Percentiles rank a stretch among this genome's conserved stretches.
Conservation (phyloP, 2,329 filamentous ascomycete species). For the Apiospora phragmitis region DNA sequence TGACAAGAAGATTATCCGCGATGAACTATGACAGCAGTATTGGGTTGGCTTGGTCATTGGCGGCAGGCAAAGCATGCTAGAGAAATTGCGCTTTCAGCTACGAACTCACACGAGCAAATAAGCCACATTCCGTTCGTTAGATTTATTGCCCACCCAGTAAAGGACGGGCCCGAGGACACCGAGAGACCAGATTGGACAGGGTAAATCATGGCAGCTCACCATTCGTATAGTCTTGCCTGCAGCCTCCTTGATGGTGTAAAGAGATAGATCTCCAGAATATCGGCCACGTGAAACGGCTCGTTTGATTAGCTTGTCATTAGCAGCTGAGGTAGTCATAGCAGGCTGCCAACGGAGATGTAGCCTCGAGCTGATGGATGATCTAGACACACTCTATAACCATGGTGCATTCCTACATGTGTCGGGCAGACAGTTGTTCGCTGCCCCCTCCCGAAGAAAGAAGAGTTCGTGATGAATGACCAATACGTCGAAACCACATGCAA, state of each 20-base stretch:
- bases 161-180: background rate
- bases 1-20: background rate
- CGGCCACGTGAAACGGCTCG: background rate
- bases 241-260: background rate
- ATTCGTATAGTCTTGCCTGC: background rate
- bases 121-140: background rate
- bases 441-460: background rate
- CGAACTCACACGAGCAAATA: background rate
- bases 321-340: background rate
- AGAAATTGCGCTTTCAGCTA: background rate
- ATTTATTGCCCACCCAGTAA: background rate
- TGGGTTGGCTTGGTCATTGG: background rate
- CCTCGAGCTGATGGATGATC: background rate
- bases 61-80: background rate
- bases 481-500: background rate
- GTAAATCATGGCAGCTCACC: background rate
- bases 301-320: background rate
- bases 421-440: background rate
- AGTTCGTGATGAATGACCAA: background rate
- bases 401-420: background rate
- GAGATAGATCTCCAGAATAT: background rate
- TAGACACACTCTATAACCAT: background rate
- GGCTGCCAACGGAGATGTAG: background rate
- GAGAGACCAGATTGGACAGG: background rate
- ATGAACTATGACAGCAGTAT: background rate